These are phyloP conservation scores for Candida gorgasii DNA, from an alignment of 805 yeast species.

Conservation along the genomic window DNA sequence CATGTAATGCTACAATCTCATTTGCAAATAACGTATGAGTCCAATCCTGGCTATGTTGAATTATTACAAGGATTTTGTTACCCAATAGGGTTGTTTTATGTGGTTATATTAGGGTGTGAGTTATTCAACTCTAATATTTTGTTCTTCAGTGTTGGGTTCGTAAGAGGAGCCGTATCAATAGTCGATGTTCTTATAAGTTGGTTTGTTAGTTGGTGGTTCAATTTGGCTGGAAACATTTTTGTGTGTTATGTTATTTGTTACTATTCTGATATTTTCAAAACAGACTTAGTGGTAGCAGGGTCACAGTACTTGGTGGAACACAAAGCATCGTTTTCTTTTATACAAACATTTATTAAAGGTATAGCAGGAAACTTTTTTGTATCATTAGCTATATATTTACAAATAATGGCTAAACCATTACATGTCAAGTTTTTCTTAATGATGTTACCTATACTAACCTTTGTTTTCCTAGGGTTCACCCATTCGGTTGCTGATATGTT, in stretches of 20 bases:
- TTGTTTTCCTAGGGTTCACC: slow-evolving; percentile 76
- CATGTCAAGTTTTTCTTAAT: slow-evolving; percentile 72
- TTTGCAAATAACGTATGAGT: slow-evolving; percentile 40
- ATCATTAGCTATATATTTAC: slow-evolving; percentile 72
- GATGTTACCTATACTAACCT: slow-evolving; percentile 69
- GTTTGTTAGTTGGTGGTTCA: slow-evolving; percentile 66
- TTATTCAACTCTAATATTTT: slow-evolving; percentile 73
- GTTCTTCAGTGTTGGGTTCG: slow-evolving; percentile 66
- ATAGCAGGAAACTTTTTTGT: slow-evolving; percentile 80
- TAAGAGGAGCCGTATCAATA: slow-evolving; percentile 68
- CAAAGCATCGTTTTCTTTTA: slow-evolving; percentile 49
- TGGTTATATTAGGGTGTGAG: slow-evolving; percentile 73
- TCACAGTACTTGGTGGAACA: slow-evolving; percentile 48
- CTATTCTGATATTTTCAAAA: slow-evolving; percentile 50
- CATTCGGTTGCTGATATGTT: slow-evolving; percentile 86
- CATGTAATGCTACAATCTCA: slow-evolving; percentile 56
- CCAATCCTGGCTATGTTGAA: slow-evolving; percentile 53
- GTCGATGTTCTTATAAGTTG: slow-evolving; percentile 66
- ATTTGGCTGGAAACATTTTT: slow-evolving; percentile 63
- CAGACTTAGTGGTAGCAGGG: slow-evolving; percentile 45
- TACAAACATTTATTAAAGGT: slow-evolving; percentile 65
- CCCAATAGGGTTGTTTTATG: slow-evolving; percentile 74
- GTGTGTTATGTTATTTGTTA: slow-evolving; percentile 65
- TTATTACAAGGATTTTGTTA: slow-evolving; percentile 62
- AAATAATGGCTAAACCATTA: slow-evolving; percentile 73